Base-by-base conservation (phyloP, 306 rosid species). In the Cucurbita maxima region DNA sequence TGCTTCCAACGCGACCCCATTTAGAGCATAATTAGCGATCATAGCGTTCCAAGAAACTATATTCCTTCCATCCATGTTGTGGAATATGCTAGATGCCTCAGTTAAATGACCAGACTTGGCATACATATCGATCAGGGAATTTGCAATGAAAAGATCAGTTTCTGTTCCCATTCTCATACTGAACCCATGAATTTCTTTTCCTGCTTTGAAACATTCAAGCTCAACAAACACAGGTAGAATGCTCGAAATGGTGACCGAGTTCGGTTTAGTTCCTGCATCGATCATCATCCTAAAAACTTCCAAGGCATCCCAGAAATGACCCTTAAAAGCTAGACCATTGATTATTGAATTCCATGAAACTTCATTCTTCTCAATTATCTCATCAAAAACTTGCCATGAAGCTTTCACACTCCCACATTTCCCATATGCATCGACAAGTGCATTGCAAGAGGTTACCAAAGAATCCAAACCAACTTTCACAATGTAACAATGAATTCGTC, bases 21-120 rank as follows among this genome's bases (percentile, higher is more conserved):
- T 90, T 81, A 86, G 97, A 75, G 89, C 88, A 53, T 76, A 87
- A 88, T 90, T 93, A 14, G 96, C 95, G 59, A 90, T 62, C 98
- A 88, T 90, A 20, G 96, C 90, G 86, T 90, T 93, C 97, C 96
- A 92, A 18, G 98, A 88, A 70, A 90, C 98, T 57, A 78, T 70
- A 52, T 86, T 90, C 84, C 81, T 92, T 50, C 75, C 82, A 57
- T 71, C 83, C 85, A 85, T 86, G 54, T 76, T 79, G 57, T 82
- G 76, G 77, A 93, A 93, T 61, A 90, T 82, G 69, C 67, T 25
- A 15, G 88, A 82, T 4, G 98, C 96, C 69, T 59, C 52, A 37
- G 61, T 30, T 11, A 86, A 68, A 77, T 20, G 50, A 70, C 97
- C 97, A 45, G 93, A 86, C 75, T 93, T 93, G 10, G 92, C 88